A percentile compares a stretch with the other conserved stretches of the same genome.
Evolutionary conservation across 768 basidiomycete genomes (phyloP).

Genomic region (Boletus barrowsii): DNA sequence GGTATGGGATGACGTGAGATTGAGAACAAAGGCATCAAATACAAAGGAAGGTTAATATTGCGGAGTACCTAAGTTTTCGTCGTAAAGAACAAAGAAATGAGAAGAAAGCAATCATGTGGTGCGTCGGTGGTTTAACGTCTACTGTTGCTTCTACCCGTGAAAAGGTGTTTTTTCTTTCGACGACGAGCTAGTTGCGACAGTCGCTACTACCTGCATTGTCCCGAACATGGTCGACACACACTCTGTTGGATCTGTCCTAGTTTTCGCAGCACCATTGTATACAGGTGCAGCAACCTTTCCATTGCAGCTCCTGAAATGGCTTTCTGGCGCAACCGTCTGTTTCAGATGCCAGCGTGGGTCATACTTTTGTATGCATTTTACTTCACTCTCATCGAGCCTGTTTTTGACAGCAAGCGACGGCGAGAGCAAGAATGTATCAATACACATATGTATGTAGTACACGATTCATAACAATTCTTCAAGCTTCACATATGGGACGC

Average conservation of each 20-base stretch:
- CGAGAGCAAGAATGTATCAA: too few species aligned
- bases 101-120: slow-evolving; percentile 14
- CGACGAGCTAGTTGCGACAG: too few species aligned
- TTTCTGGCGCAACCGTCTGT: slow-evolving; percentile 26
- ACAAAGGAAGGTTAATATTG: slow-evolving; percentile 31
- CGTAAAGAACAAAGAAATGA: slow-evolving; percentile 23
- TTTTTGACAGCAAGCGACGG: too few species aligned
- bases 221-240: too few species aligned
- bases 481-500: too few species aligned
- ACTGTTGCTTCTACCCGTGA: slow-evolving; percentile 30
- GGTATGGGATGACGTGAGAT: too few species aligned
- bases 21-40: slow-evolving; percentile 30
- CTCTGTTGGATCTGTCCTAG: too few species aligned
- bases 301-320: slow-evolving; percentile 34
- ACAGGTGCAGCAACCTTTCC: slow-evolving; percentile 28
- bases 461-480: too few species aligned
- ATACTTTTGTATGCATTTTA: too few species aligned
- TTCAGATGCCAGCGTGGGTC: slow-evolving; percentile 5
- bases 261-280: slow-evolving; percentile 27
- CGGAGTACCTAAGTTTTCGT: slow-evolving; percentile 36
- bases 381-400: too few species aligned
- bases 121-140: slow-evolving; percentile 25
- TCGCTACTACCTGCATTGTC: too few species aligned
- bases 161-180: background rate
- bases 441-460: too few species aligned